Percentiles rank a stretch among this genome's conserved stretches.
phyloP scores from a whole-genome alignment of 2,329 filamentous ascomycete species.

The Gaeumannomyces tritici region DNA sequence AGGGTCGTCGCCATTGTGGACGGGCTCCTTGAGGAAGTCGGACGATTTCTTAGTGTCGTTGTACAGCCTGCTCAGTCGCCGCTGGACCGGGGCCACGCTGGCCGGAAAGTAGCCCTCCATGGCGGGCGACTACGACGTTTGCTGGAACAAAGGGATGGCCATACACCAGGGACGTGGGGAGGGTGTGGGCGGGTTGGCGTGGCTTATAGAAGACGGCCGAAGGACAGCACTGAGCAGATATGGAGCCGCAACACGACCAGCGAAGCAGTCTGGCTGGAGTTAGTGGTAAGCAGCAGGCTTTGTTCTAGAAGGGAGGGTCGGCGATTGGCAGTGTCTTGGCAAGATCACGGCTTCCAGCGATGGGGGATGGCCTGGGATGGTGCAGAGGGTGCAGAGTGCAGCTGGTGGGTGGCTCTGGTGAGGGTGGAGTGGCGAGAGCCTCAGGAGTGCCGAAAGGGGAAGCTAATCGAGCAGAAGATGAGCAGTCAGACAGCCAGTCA shows the following conservation, averaged over 20 bases:
- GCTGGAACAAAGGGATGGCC: neutral
- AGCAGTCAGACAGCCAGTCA: neutral
- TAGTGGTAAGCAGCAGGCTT: neutral
- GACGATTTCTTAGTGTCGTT: constrained; percentile 73
- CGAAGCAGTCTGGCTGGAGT: neutral
- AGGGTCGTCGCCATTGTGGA: constrained; percentile 54
- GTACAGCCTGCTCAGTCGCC: constrained; percentile 62
- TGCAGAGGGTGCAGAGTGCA: neutral
- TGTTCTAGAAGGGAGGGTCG: neutral
- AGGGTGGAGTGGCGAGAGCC: neutral
- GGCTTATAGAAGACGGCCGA: neutral
- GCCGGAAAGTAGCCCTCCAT: constrained; percentile 44
- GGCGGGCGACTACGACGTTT: constrained; percentile 1
- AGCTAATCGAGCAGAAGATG: neutral
- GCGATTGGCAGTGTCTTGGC: neutral
- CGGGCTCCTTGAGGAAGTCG: constrained; percentile 59
- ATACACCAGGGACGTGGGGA: neutral
- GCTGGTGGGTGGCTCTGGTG: neutral
- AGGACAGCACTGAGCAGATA: neutral
- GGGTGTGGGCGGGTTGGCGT: neutral
- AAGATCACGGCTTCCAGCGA: neutral
- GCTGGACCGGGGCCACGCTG: constrained; percentile 44
- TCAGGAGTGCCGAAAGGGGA: neutral
- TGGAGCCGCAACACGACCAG: neutral
- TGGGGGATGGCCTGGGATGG: no score